Percentiles rank a stretch among this genome's conserved stretches.
Conservation (phyloP, 1,139 yeast species). For the Debaryomyces singareniensis region DNA sequence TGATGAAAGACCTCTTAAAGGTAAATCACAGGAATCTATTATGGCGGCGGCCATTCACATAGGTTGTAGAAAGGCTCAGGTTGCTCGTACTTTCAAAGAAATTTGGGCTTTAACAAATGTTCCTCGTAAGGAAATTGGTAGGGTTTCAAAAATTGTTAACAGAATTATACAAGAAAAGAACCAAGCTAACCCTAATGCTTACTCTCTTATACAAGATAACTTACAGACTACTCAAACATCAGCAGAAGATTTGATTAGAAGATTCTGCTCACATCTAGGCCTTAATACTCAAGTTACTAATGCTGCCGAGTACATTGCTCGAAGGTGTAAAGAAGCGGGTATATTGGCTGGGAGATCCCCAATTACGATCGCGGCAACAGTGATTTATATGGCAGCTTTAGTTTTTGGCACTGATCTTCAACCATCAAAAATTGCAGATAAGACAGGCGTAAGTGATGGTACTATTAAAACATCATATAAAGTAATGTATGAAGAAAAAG, state of each 20-base stretch:
- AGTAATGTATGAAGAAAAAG: constrained; percentile 68
- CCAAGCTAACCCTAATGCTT: constrained; percentile 36
- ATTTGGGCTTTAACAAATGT: constrained; percentile 94
- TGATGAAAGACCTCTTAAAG: constrained; percentile 81
- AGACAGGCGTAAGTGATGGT: constrained; percentile 97
- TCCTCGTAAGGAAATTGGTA: constrained; percentile 90
- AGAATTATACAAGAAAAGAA: constrained; percentile 66
- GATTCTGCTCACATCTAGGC: constrained; percentile 95
- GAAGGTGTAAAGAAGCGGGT: constrained; percentile 84
- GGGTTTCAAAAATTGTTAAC: constrained; percentile 77
- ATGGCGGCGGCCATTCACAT: constrained; percentile 96
- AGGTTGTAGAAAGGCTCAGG: constrained; percentile 93
- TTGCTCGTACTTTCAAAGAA: constrained; percentile 92
- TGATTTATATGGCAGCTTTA: constrained; percentile 86
- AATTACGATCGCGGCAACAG: constrained; percentile 95
- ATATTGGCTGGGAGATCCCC: constrained; percentile 97
- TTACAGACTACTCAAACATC: constrained; percentile 84
- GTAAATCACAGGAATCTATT: constrained; percentile 87
- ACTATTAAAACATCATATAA: constrained; percentile 92
- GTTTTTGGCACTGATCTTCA: constrained; percentile 66
- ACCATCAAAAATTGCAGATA: constrained; percentile 81
- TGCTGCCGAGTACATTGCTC: constrained; percentile 90
- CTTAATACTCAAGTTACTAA: constrained; percentile 78
- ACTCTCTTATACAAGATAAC: constrained; percentile 39
- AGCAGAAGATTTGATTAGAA: constrained; percentile 90